Evolutionary conservation across 2,329 filamentous ascomycete species (phyloP).

Genomic region (Diaporthe nobilis): DNA sequence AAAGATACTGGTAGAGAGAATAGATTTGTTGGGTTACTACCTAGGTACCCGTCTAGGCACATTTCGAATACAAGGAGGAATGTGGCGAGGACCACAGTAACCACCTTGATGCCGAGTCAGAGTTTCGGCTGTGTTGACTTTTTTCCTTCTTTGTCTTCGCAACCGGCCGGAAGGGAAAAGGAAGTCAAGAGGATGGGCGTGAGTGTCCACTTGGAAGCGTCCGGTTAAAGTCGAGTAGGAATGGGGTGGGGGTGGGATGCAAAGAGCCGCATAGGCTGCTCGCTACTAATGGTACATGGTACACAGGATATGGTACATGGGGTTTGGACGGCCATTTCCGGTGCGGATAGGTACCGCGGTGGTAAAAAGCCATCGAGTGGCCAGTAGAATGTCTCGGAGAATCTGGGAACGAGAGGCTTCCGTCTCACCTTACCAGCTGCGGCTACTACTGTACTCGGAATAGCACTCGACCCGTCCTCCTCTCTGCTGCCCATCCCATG

Average conservation of each 20-base stretch:
- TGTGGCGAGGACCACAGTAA: neutral
- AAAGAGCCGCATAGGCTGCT: conserved; percentile 30
- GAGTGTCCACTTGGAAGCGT: conserved; percentile 9
- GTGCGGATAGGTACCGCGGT: conserved; percentile 23
- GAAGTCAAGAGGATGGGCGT: conserved; percentile 14
- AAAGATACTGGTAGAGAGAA: neutral
- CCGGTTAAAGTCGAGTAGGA: conserved; percentile 27
- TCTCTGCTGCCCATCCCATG: neutral
- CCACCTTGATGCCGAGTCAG: neutral
- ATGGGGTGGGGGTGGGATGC: conserved; percentile 21
- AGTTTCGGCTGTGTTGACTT: conserved; percentile 8
- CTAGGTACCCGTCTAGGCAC: too few species aligned
- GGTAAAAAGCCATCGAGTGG: conserved; percentile 5
- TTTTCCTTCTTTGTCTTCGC: neutral
- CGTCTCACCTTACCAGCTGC: conserved; percentile 1
- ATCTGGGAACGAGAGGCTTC: conserved; percentile 6
- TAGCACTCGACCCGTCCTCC: neutral
- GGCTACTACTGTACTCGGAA: neutral
- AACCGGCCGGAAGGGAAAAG: conserved; percentile 18
- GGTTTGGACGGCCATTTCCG: conserved; percentile 15
- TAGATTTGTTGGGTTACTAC: neutral
- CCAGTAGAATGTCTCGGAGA: conserved; percentile 19
- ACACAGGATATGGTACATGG: conserved; percentile 20
- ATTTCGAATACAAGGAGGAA: neutral
- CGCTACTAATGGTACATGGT: neutral